Conservation (phyloP, 129 eudicot species). For the Deinandra increscens region DNA sequence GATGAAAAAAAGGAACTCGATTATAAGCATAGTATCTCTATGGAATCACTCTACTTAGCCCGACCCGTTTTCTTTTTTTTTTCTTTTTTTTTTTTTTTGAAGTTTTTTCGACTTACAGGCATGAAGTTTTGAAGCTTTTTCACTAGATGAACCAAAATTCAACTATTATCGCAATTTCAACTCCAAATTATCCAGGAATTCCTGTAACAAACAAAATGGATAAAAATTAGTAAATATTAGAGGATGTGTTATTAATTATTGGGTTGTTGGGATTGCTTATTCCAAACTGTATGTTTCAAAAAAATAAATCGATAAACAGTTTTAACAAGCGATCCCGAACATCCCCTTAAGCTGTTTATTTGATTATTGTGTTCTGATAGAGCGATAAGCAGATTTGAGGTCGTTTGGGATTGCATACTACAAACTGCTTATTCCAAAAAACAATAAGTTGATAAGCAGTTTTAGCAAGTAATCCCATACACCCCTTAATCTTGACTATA, state of each 20-base stretch:
- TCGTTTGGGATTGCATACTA: neutral
- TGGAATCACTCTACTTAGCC: slow-evolving; percentile 9
- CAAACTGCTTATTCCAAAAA: neutral
- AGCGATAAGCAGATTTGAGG: neutral
- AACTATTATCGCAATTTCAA: slow-evolving; percentile 29
- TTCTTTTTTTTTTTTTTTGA: slow-evolving; percentile 3
- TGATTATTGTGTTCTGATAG: too few species aligned
- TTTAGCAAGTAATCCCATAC: neutral
- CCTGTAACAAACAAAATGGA: slow-evolving; percentile 34
- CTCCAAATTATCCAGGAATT: slow-evolving; percentile 43
- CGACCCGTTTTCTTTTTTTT: neutral
- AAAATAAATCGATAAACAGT: neutral
- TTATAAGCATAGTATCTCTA: slow-evolving; percentile 47
- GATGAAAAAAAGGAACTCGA: slow-evolving; percentile 27
- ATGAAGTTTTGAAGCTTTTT: slow-evolving; percentile 29
- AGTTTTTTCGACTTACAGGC: slow-evolving; percentile 30
- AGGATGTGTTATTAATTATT: neutral
- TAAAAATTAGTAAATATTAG: slow-evolving; percentile 11
- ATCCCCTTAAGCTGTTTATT: neutral
- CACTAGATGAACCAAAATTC: slow-evolving; percentile 35
- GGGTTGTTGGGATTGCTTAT: neutral
- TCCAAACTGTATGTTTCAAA: neutral
- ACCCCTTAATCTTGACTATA: neutral
- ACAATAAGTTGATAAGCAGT: neutral
- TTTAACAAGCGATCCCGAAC: neutral